Evolutionary conservation across 495 filamentous ascomycete genomes (phyloP), one percentile per base, ranked within the genome.

Genomic region (Trichoderma gamsii): DNA sequence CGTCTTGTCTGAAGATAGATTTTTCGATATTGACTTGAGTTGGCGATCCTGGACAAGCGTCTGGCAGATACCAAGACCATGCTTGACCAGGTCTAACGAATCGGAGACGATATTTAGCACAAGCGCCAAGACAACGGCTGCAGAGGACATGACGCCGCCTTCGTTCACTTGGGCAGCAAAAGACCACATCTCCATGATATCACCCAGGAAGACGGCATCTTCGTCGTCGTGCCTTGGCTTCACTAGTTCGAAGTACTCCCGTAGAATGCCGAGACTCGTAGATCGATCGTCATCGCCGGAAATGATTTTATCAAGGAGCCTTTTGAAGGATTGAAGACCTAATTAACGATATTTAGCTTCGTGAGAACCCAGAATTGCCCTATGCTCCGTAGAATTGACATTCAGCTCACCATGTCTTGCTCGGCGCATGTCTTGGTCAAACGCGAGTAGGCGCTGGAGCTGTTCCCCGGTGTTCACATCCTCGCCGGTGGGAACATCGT

Each of bases 161-260:
- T 89, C 87, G 73, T 90, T 90, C 68, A 83, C 84, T 75, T 88
- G 85, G 61, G 84, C 83, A 4, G 88, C 91, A 73, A 88, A 89
- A 67, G 83, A 85, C 93, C 93, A 97, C 16, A 85, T 87, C 71
- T 90, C 87, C 73, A 93, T 88, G 59, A 97, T 74, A 67, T 93
- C 89, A 1, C 86, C 79, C 27, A 96, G 84, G 71, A 87, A 91
- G 29, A 84, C 76, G 2, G 82, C 77, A 21, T 82, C 83, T 43
- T 80, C 79, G n/a, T 82, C 82, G 35, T 77, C 73, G 38, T 80
- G 78, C 68, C 76, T 75, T 11, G 86, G 84, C 69, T 83, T 86
- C 72, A 91, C 85, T 66, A 84, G 83, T 59, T 91, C 84, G 65
- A 94, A 85, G 75, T 89, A 96, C 52, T 88, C 86, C 71, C 85